Base-by-base conservation (phyloP, 176 grass and related monocot species). In the Hsuehochloa calcarea region DNA sequence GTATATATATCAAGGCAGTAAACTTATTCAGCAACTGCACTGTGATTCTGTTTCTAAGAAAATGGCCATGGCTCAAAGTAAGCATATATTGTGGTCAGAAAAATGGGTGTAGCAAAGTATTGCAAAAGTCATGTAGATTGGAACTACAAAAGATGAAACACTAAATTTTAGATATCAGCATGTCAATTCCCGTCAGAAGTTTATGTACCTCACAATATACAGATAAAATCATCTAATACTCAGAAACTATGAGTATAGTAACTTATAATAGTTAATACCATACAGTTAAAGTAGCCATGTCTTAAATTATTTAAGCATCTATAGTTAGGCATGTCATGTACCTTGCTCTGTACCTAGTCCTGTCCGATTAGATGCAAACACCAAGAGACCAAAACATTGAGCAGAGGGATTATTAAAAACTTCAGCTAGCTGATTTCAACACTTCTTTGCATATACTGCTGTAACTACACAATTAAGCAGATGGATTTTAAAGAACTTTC, bases 41-140 rank as follows among this genome's bases (percentile, higher is more conserved):
- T 64, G 72, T n/a, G 39, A 55, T 77, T 56, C 20, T 86, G 54
- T 70, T n/a, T 65, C 40, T 55, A 25, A 6, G 15, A 77, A 77
- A 44, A 80, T 5, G 13, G 20, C 0, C 62, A 63, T 13, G 22
- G 4, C 44, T 76, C 14, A 60, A 29, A 16, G 37, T 86, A 45
- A 73, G 16, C 4, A 71, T 49, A 45, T 4, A 45, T 16, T 45
- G n/a, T 27, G 4, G 49, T 56, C 16, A 60, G 27, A 17, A 46
- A 78, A 70, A 26, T 11, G 12, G 49, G 0, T 69, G 31, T 51
- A 76, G 41, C 35, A 27, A 27, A 43, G 39, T 25, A 44, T 61
- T 77, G 19, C 27, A 51, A 62, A 74, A 51, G 2, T 72, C 56
- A 51, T 20, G 38, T 8, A 3, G 20, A 50, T 59, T 54, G 14